Conservation (phyloP, 108 stramenopile genomes). For the Cylindrotheca fusiformis region DNA sequence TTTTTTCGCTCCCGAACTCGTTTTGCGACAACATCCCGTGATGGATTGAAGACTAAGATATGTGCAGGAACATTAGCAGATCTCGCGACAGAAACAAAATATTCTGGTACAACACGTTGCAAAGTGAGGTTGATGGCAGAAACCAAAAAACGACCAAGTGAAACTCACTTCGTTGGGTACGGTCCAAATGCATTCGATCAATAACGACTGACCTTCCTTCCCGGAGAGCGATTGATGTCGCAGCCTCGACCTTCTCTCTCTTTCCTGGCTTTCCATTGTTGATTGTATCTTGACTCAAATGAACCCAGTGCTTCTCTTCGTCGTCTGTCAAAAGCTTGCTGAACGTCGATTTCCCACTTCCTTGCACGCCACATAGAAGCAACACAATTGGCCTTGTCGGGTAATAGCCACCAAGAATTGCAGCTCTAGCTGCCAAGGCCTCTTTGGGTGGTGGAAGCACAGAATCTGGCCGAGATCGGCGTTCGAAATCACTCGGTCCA, state of each 20-base stretch:
- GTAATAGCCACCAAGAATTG: constrained; percentile 59
- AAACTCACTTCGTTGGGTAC: constrained; percentile 46
- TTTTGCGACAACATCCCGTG: constrained; percentile 40
- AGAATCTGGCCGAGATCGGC: constrained; percentile 18
- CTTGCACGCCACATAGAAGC: constrained; percentile 70
- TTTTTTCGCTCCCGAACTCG: constrained; percentile 63
- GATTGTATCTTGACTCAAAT: constrained; percentile 82
- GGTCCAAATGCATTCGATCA: constrained; percentile 83
- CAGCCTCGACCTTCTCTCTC: constrained; percentile 62
- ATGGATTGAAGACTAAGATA: constrained; percentile 49
- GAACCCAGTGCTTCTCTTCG: constrained; percentile 38
- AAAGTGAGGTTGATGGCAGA: too few species aligned
- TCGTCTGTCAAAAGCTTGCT: constrained; percentile 6
- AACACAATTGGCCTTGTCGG: constrained; percentile 53
- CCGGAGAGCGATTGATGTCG: constrained; percentile 33
- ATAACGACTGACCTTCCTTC: constrained; percentile 54
- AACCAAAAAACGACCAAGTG: too few species aligned
- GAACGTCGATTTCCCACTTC: constrained; percentile 75
- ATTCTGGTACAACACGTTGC: too few species aligned
- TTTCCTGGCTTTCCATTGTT: constrained; percentile 72
- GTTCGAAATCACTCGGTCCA: constrained; percentile 54
- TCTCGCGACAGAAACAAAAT: constrained; percentile 2
- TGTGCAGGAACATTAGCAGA: constrained; percentile 47
- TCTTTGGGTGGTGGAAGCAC: constrained; percentile 21
- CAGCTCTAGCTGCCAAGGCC: constrained; percentile 43